phyloP scores from a whole-genome alignment of 257 asterid species.

The Ajuga chamaepitys region DNA sequence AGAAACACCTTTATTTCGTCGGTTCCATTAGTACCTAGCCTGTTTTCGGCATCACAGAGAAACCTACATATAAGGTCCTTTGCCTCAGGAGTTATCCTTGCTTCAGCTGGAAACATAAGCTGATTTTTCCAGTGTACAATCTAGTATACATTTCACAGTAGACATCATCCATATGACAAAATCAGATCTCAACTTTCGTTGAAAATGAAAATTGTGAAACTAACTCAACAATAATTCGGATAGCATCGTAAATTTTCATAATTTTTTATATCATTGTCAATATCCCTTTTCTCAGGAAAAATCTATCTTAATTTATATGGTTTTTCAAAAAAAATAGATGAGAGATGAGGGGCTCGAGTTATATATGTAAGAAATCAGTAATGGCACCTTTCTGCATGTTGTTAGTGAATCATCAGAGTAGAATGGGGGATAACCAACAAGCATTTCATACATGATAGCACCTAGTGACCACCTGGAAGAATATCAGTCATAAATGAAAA shows the following conservation, averaged over 20 bases:
- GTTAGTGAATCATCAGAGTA: conserved; percentile 77
- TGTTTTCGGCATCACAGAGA: conserved; percentile 51
- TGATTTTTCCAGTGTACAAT: conserved; percentile 69
- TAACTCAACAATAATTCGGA: no score
- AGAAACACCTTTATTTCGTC: conserved; percentile 60
- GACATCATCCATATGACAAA: not conserved
- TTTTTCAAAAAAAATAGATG: no score
- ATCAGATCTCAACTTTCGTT: no score
- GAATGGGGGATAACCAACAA: conserved; percentile 87
- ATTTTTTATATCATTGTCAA: no score
- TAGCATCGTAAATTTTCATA: no score
- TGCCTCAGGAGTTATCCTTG: conserved; percentile 61
- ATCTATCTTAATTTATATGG: no score
- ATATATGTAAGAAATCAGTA: conserved; percentile 3
- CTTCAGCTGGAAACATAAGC: conserved; percentile 55
- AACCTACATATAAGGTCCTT: conserved; percentile 57
- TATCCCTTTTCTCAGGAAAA: no score
- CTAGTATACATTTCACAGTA: conserved; percentile 24
- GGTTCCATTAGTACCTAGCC: conserved; percentile 76
- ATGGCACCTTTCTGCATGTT: conserved; percentile 74
- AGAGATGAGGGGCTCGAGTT: no score
- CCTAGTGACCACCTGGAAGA: conserved; percentile 92
- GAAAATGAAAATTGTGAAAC: no score
- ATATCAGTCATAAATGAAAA: not conserved
- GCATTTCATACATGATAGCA: conserved; percentile 90